Base-by-base conservation (phyloP, 257 asterid species). In the Solanum rostratum region DNA sequence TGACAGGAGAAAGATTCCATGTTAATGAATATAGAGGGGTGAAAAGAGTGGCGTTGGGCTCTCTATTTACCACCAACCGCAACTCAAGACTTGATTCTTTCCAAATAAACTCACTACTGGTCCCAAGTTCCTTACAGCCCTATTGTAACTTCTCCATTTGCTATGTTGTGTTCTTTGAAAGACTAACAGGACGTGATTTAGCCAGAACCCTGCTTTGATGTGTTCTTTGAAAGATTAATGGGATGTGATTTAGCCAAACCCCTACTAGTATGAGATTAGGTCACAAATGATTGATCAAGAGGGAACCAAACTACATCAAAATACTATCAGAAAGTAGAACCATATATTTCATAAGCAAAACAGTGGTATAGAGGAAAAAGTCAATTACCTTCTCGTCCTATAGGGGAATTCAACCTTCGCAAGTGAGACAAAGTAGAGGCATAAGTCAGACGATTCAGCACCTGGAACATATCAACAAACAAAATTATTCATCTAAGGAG, bases 371-470 rank as follows among this genome's bases (percentile, higher is more conserved):
- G 69, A 63, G 62, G 22, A 27, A 78, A 78, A 65, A 55, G 63
- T 3, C 49, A 84, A 66, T 37, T 87, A 96, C 99, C 99, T 95
- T 96, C 99, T 86, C 99, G 98, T 86, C 99, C 99, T 33, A 95
- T 95, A 41, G 99, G 99, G 70, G 99, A 96, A 84, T 96, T 95
- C 79, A 96, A 94, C 87, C 99, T 91, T 90, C 98, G 91, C 89
- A 96, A 88, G 87, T 96, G 98, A 19, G 99, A 96, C 89, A 96
- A 88, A 49, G 99, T 96, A 55, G 98, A 96, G 81, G 99, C 99
- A 89, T 96, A 96, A 52, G 99, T 96, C 94, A 96, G 84, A 74
- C 98, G 97, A 95, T 95, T 96, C 81, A 96, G 90, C 97, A 96
- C 99, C 99, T 96, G 90, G 22, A 80, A 84, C 68, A 85, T 86